Evolutionary conservation across 1,284 basidiomycete genomes (phyloP).

Genomic region (Ceratobasidium papillatum): DNA sequence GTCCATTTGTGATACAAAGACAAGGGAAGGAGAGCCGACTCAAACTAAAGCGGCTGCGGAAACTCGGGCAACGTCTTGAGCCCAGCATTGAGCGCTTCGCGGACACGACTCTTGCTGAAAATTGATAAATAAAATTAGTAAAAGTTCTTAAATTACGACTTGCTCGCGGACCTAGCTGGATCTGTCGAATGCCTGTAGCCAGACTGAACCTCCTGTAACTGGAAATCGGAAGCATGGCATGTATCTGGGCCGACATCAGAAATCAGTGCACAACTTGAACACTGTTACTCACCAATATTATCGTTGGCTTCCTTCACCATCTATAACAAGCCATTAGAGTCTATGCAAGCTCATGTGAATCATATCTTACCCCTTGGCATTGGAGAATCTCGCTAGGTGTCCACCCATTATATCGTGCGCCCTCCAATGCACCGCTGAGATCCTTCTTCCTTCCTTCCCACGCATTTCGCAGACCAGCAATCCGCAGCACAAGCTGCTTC

Average conservation of each 20-base stretch:
- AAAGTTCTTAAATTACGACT: neutral
- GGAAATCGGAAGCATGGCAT: constrained; percentile 37
- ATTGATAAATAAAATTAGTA: neutral
- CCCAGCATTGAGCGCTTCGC: constrained; percentile 35
- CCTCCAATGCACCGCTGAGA: constrained; percentile 29
- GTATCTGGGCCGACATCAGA: constrained; percentile 11
- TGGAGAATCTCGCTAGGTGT: constrained; percentile 27
- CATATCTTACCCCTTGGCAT: constrained; percentile 23
- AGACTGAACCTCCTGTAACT: constrained; percentile 23
- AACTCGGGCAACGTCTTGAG: constrained; percentile 32
- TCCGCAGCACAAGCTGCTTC: constrained; percentile 35
- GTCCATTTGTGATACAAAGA: neutral
- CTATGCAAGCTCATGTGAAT: neutral
- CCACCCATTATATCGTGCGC: constrained; percentile 37
- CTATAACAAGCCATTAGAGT: neutral
- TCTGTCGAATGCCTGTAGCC: constrained; percentile 38
- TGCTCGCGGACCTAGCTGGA: constrained; percentile 13
- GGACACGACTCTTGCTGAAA: constrained; percentile 23
- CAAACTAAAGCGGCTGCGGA: constrained; percentile 19
- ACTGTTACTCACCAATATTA: constrained; percentile 15
- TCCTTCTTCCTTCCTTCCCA: constrained; percentile 33
- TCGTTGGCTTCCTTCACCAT: constrained; percentile 36
- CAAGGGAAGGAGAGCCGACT: neutral
- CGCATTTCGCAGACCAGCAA: constrained; percentile 16
- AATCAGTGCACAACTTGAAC: neutral